Evolutionary conservation across 2,329 filamentous ascomycete genomes (phyloP), one percentile per base, ranked within the genome.

Genomic region (Colletotrichum ledebouriae): DNA sequence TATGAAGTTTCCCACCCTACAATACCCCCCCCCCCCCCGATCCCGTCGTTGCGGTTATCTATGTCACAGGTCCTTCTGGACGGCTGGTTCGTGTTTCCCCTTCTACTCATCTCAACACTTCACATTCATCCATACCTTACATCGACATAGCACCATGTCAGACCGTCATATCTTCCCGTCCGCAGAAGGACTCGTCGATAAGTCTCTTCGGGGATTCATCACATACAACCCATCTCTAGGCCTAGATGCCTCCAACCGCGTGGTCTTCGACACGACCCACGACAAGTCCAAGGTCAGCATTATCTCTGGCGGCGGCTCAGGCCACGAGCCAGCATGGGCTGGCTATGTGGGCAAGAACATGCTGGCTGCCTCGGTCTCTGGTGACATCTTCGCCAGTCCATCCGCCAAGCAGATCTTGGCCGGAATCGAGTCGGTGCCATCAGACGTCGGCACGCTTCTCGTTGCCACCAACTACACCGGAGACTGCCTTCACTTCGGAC

Each of bases 401-500:
- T 88, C 85, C 66, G 88, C 88, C 11, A 87, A 86, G 68, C 89
- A 91, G 76, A 88, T 91, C 63, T 76, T 89, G 9, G 84, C 87
- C 1, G 88, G 83, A 6, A 84, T 90, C 46, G 84, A 86, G 59
- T 81, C 82, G 52, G 85, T 84, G 11, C 86, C 84, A n/a, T 88
- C 81, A 33, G 80, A 83, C 39, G 80, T 79, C 73, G 88, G 88
- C 42, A 85, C 85, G 2, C 85, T 90, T 55, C 79, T 90, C 2
- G 84, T 90, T 57, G 85, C 90, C 69, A 89, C 87, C 52, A 91
- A 91, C 76, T 90, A 90, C 75, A 90, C 88, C 0, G 88, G 88
- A 53, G 88, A 90, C 75, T 88, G 87, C 65, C 78, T 90, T 69
- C 88, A 90, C 74, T 89, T 89, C 71, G 87, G 87, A 1, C 78